These are phyloP conservation scores for Patellaria atrata DNA, from an alignment of 495 filamentous ascomycete genomes.

Conservation along the genomic window DNA sequence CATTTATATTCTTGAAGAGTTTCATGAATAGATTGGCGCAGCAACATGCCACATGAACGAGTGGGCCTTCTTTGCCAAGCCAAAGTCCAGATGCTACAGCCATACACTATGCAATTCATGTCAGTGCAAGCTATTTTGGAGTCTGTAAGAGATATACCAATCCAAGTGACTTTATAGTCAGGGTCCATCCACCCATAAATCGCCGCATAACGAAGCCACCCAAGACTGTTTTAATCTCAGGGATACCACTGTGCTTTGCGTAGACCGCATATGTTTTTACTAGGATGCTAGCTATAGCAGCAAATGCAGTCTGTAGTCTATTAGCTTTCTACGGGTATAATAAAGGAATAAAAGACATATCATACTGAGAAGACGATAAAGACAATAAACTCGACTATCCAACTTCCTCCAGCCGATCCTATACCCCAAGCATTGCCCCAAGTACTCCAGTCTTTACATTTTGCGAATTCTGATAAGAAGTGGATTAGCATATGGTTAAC, in stretches of 20 bases:
- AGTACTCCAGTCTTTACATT: slow-evolving; percentile 71
- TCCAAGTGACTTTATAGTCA: slow-evolving; percentile 82
- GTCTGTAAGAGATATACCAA: slow-evolving; percentile 41
- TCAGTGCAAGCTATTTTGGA: slow-evolving; percentile 10
- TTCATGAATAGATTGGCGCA: slow-evolving; percentile 95
- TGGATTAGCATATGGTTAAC: not conserved
- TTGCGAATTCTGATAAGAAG: slow-evolving; percentile 40
- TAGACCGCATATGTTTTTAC: slow-evolving; percentile 76
- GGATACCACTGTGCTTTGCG: slow-evolving; percentile 92
- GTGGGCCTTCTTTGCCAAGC: slow-evolving; percentile 95
- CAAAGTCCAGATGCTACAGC: slow-evolving; percentile 92
- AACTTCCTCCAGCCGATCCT: slow-evolving; percentile 49
- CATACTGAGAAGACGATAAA: slow-evolving; percentile 70
- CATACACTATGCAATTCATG: slow-evolving; percentile 48
- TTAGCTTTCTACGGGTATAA: slow-evolving; percentile 6
- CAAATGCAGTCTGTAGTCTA: slow-evolving; percentile 54
- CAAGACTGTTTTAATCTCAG: slow-evolving; percentile 93
- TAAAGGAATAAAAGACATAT: not conserved
- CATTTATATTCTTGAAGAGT: slow-evolving; percentile 63
- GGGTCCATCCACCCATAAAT: slow-evolving; percentile 88
- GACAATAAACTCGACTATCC: slow-evolving; percentile 72
- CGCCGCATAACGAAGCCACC: slow-evolving; percentile 87
- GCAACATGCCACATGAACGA: slow-evolving; percentile 96
- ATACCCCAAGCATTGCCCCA: slow-evolving; percentile 67
- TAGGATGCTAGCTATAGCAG: slow-evolving; percentile 59